Percentiles rank a stretch among this genome's conserved stretches.
Conservation (phyloP, 2,329 filamentous ascomycete genomes). For the Phialemonium atrogriseum region DNA sequence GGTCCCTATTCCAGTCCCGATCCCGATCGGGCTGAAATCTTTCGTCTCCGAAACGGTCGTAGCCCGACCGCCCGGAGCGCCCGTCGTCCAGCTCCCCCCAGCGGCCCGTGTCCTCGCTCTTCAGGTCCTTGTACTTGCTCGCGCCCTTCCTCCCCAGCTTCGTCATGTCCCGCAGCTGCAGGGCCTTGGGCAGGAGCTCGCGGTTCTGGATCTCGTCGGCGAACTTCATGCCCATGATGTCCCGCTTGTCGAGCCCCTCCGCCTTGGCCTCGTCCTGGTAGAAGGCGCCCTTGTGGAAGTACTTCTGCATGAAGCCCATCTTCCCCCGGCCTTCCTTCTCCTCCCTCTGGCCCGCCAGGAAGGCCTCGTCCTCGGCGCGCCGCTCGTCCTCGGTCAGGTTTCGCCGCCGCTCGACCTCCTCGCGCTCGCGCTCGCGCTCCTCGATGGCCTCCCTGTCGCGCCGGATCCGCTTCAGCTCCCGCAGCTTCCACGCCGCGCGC, state of each 20-base stretch:
- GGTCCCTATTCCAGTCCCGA: constrained; percentile 17
- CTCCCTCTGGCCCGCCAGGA: constrained; percentile 67
- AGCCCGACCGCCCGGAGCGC: constrained; percentile 25
- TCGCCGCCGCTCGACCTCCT: constrained; percentile 79
- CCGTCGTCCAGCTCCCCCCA: constrained; percentile 64
- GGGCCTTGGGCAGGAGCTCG: constrained; percentile 77
- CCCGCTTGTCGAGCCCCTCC: constrained; percentile 67
- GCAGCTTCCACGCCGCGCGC: constrained; percentile 84
- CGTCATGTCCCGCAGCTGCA: constrained; percentile 90
- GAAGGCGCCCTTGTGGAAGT: constrained; percentile 95
- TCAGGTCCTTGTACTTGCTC: constrained; percentile 82
- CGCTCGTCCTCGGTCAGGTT: constrained; percentile 84
- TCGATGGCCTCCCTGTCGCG: constrained; percentile 81
- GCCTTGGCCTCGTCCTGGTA: constrained; percentile 74
- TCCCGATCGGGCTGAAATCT: constrained; percentile 58
- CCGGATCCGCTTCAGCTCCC: constrained; percentile 83
- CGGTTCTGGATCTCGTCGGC: constrained; percentile 77
- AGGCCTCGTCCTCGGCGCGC: constrained; percentile 72
- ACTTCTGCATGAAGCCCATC: constrained; percentile 88
- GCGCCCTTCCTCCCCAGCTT: constrained; percentile 88
- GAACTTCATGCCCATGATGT: constrained; percentile 79
- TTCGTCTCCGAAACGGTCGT: constrained; percentile 45
- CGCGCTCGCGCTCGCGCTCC: constrained; percentile 72
- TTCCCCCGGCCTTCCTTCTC: constrained; percentile 72
- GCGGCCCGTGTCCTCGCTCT: constrained; percentile 79